Evolutionary conservation across 495 filamentous ascomycete genomes (phyloP).

Genomic region (Tuber melanosporum): DNA sequence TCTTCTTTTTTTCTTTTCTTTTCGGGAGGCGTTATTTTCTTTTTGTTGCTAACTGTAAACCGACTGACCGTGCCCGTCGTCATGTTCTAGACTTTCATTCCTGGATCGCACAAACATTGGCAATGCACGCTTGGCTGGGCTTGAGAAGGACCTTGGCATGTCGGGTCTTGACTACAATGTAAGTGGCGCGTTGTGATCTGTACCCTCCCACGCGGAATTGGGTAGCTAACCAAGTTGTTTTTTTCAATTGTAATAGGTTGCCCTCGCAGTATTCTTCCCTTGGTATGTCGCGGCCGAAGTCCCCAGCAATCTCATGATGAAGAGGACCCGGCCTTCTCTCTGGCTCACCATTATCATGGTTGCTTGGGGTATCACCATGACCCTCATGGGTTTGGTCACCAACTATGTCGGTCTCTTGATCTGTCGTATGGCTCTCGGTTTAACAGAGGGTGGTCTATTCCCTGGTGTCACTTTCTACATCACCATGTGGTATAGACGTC

Average conservation of each 20-base stretch:
- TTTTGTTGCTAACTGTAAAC: slow-evolving; percentile 9
- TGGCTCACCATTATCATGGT: slow-evolving; percentile 55
- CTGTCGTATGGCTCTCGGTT: slow-evolving; percentile 56
- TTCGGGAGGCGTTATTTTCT: slow-evolving; percentile 32
- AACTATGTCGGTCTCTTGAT: slow-evolving; percentile 53
- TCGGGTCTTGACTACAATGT: slow-evolving; percentile 55
- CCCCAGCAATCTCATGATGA: slow-evolving; percentile 60
- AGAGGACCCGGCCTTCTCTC: slow-evolving; percentile 55
- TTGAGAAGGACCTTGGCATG: slow-evolving; percentile 56
- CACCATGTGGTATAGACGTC: slow-evolving; percentile 67
- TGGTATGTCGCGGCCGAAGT: slow-evolving; percentile 63
- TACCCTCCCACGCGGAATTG: background rate
- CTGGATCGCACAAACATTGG: slow-evolving; percentile 63
- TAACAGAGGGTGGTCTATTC: slow-evolving; percentile 59
- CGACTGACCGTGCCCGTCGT: slow-evolving; percentile 13
- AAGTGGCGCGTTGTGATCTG: background rate
- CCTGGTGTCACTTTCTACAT: slow-evolving; percentile 71
- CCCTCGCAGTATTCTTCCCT: slow-evolving; percentile 60
- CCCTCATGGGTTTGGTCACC: slow-evolving; percentile 54
- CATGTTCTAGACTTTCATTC: slow-evolving; percentile 45
- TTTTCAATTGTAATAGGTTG: slow-evolving; percentile 49
- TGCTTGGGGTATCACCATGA: slow-evolving; percentile 53
- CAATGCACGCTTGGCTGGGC: slow-evolving; percentile 62
- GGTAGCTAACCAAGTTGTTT: background rate
- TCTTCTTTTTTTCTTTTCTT: background rate